Base-by-base conservation (phyloP, 75 land plant species). In the Cryptomeria japonica region DNA sequence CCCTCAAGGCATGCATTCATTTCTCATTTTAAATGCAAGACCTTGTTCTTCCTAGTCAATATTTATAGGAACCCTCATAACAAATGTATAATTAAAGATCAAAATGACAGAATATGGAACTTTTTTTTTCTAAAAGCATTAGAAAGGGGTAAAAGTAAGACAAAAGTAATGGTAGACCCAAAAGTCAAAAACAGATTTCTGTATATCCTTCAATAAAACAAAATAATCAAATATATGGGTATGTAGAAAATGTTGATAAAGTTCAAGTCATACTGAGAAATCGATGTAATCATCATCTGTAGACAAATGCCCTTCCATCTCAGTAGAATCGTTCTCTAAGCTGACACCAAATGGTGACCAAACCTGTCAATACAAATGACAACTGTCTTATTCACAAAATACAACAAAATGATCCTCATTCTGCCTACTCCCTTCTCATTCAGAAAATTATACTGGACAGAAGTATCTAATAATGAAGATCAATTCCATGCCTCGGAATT, bases 291-390 rank as follows among this genome's bases (percentile, higher is more conserved):
- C 83, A 80, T 0, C 28, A 44, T 80, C 31, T 80, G 14, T 28
- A 44, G 44, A 10, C 47, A 39, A 80, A 25, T 41, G 28, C 44
- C 83, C n/a, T 22, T 80, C 49, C 31, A 25, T 80, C 80, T 87
- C 89, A 79, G 38, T 78, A 78, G 31, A 78, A 44, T 38, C 37
- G 31, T 46, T 49, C 41, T 85, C 88, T 25, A 39, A 84, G 25
- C 84, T 75, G 87, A 87, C 49, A 44, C 8, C 13, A 89, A 93
- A 93, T 39, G 94, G 94, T 73, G 85, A 92, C 93, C 94, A 93
- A 72, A 90, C 89, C 94, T 93, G 83, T 42, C 44, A 80, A 42
- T 42, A 80, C 25, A 84, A n/a, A 90, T 44, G 37, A 83, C 38
- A 3, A 70, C 39, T 7, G 32, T 3, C 11, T 42, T 80, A 80